A percentile compares a stretch with the other conserved stretches of the same genome.
Evolutionary conservation across 345 rosid genomes (phyloP).

Genomic region (Murraya koenigii): DNA sequence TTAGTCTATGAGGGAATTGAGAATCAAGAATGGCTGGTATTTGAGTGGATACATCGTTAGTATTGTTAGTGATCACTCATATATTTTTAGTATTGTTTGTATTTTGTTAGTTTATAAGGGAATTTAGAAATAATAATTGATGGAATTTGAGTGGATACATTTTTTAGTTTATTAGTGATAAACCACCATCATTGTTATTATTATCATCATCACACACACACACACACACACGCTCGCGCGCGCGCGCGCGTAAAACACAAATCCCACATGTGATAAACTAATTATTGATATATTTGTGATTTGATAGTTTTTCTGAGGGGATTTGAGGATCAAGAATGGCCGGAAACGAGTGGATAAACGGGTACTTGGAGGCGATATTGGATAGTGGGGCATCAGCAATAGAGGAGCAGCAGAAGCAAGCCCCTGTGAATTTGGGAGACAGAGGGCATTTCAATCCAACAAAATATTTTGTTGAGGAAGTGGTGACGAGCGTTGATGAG

Average conservation of each 20-base stretch:
- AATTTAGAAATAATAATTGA: not conserved
- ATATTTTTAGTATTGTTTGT: too few relatives aligned
- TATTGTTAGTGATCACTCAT: too few relatives aligned
- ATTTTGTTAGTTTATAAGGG: not conserved
- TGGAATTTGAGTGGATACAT: too few relatives aligned
- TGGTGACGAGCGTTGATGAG: conserved; percentile 89
- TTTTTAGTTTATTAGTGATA: too few relatives aligned
- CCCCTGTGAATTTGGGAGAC: conserved; percentile 41
- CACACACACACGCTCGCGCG: too few relatives aligned
- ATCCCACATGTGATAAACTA: too few relatives aligned
- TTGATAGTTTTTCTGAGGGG: not conserved
- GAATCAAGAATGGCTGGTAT: too few relatives aligned
- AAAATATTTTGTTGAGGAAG: conserved; percentile 92
- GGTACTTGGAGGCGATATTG: conserved; percentile 90
- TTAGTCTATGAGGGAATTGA: not conserved
- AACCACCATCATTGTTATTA: too few relatives aligned
- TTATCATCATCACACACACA: too few relatives aligned
- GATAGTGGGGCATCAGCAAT: conserved; percentile 63
- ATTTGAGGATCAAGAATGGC: conserved; percentile 43
- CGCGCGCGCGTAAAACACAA: too few relatives aligned
- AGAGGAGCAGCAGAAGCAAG: conserved; percentile 56
- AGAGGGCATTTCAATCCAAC: conserved; percentile 75
- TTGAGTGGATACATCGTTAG: too few relatives aligned
- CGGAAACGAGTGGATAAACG: conserved; percentile 97
- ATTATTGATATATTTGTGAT: too few relatives aligned